Percentiles rank a stretch among this genome's conserved stretches.
These are phyloP conservation scores for Lathyrus oleraceus DNA, from an alignment of 306 rosid species.

Conservation along the genomic window DNA sequence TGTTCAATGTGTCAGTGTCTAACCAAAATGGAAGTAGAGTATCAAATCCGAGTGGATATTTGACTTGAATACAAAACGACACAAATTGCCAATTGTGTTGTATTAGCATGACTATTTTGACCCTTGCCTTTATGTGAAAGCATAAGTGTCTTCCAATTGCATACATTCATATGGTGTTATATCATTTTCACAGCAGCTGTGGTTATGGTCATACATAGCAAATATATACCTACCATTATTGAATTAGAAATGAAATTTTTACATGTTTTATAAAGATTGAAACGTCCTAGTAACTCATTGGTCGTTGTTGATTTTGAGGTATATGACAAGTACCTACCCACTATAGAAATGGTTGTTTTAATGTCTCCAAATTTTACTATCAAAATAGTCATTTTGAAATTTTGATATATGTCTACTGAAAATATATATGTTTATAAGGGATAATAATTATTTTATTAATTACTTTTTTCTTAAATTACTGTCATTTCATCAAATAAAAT, in stretches of 20 bases:
- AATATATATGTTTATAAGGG: no score
- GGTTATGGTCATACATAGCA: neutral
- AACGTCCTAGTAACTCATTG: conserved; percentile 12
- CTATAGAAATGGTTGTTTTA: conserved; percentile 7
- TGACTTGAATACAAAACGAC: conserved; percentile 35
- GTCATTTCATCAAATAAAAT: no score
- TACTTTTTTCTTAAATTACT: no score
- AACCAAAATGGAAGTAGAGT: conserved; percentile 28
- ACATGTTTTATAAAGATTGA: neutral
- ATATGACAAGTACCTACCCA: conserved; percentile 17
- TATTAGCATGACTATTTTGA: conserved; percentile 20
- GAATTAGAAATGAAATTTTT: neutral
- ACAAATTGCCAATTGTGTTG: conserved; percentile 32
- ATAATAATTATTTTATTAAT: no score
- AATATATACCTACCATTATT: conserved; percentile 10
- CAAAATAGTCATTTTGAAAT: neutral
- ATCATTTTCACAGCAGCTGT: conserved; percentile 43
- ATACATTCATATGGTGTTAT: conserved; percentile 38
- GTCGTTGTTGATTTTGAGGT: neutral
- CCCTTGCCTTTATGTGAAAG: conserved; percentile 26
- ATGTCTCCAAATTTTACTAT: neutral
- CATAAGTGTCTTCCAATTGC: conserved; percentile 27
- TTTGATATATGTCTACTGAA: no score
- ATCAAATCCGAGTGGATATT: conserved; percentile 32
- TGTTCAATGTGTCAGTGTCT: conserved; percentile 29